phyloP scores from a whole-genome alignment of 371 early-diverging fungal species.

The Choanephora cucurbitarum region DNA sequence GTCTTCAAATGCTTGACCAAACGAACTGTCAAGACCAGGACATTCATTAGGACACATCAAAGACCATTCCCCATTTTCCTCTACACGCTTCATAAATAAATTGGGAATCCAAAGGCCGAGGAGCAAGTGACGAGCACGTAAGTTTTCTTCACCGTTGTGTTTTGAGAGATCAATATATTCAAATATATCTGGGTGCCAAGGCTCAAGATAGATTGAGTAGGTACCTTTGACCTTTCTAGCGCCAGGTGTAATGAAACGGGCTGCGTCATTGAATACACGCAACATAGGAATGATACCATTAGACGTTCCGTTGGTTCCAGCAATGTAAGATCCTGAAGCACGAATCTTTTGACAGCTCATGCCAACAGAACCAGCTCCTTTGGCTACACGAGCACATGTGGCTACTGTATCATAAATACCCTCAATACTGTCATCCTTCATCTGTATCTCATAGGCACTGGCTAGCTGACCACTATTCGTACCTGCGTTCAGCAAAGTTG shows the following conservation, averaged over 20 bases:
- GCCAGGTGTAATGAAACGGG: conserved; percentile 94
- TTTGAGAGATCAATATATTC: conserved; percentile 91
- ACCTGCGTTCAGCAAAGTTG: conserved; percentile 96
- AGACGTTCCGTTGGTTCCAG: conserved; percentile 91
- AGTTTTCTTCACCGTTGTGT: conserved; percentile 95
- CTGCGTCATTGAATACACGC: conserved; percentile 93
- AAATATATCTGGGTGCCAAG: conserved; percentile 96
- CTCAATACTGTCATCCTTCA: conserved; percentile 71
- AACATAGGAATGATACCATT: conserved; percentile 96
- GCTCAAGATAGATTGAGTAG: conserved; percentile 95
- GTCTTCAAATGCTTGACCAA: conserved; percentile 88
- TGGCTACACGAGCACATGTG: conserved; percentile 90
- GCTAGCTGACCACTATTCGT: conserved; percentile 88
- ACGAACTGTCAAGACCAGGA: conserved; percentile 80
- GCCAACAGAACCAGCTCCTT: conserved; percentile 93
- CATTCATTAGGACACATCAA: conserved; percentile 95
- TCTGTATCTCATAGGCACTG: conserved; percentile 24
- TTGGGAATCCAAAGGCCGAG: conserved; percentile 96
- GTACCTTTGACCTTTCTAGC: conserved; percentile 95
- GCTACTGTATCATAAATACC: conserved; percentile 95
- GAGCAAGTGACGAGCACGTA: conserved; percentile 90
- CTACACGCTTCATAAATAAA: conserved; percentile 96
- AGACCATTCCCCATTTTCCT: conserved; percentile 89
- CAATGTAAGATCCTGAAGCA: conserved; percentile 87
- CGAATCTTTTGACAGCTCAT: conserved; percentile 91